These are phyloP conservation scores for Ceratocystis harringtonii DNA, from an alignment of 2,329 filamentous ascomycete genomes.

Conservation along the genomic window DNA sequence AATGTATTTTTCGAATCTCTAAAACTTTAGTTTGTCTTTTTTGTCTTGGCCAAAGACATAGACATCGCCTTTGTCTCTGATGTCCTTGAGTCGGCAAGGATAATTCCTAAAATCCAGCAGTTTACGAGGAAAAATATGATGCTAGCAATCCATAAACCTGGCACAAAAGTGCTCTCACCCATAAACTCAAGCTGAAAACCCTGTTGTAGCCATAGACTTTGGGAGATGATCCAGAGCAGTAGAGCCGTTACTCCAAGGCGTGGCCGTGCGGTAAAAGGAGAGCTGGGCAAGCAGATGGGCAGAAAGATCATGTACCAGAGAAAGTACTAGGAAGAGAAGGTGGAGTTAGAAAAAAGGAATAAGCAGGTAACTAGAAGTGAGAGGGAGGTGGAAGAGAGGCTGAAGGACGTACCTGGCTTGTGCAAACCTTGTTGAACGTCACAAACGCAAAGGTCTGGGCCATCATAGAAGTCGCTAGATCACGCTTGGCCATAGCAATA, in stretches of 20 bases:
- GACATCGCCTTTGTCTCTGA: not conserved
- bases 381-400: not conserved
- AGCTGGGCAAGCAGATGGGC: constrained; percentile 74
- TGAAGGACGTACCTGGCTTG: constrained; percentile 58
- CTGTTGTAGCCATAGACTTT: constrained; percentile 63
- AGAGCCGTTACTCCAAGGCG: constrained; percentile 49
- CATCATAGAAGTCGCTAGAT: constrained; percentile 72
- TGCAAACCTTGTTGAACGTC: constrained; percentile 97
- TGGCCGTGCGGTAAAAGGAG: constrained; percentile 50
- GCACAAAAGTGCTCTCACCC: constrained; percentile 68
- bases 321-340: constrained; percentile 54
- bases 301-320: constrained; percentile 94
- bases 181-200: constrained; percentile 66
- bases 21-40: not conserved
- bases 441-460: constrained; percentile 96
- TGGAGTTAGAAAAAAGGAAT: not conserved
- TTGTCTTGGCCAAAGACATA: not conserved
- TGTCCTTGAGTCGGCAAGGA: constrained; percentile 49
- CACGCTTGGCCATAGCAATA: constrained; percentile 60
- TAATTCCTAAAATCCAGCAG: constrained; percentile 69
- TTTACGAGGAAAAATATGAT: constrained; percentile 74
- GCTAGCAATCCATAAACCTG: constrained; percentile 64
- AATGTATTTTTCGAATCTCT: not conserved
- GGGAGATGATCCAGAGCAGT: constrained; percentile 57
- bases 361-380: not conserved